Evolutionary conservation across 192 early-diverging fungal species (phyloP).

Genomic region (Dissophora ornata): DNA sequence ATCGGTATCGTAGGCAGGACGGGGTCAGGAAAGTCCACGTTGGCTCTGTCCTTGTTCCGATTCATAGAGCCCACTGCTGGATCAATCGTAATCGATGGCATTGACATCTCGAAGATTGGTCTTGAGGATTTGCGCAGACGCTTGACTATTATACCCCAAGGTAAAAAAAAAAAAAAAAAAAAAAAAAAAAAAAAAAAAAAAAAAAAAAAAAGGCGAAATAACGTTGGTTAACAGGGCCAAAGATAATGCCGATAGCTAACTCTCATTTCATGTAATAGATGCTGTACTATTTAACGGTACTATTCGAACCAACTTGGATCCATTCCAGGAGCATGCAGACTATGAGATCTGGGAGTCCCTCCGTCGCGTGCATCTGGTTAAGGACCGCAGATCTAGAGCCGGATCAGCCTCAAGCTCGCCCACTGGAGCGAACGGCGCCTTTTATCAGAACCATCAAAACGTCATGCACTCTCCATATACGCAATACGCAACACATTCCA

Average conservation of each 20-base stretch:
- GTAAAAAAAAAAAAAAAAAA: slow-evolving; percentile 7
- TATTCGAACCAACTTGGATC: slow-evolving; percentile 89
- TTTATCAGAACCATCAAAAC: slow-evolving; percentile 33
- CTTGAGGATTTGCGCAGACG: slow-evolving; percentile 81
- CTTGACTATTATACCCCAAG: slow-evolving; percentile 93
- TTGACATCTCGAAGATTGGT: slow-evolving; percentile 81
- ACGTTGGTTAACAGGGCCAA: too few species aligned
- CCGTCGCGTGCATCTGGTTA: slow-evolving; percentile 75
- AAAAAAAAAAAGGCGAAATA: too few species aligned
- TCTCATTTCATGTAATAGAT: slow-evolving; percentile 33
- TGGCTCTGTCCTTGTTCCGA: slow-evolving; percentile 83
- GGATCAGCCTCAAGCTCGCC: slow-evolving; percentile 21
- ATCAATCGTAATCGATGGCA: slow-evolving; percentile 78
- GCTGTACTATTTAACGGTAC: slow-evolving; percentile 65
- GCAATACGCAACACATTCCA: background rate
- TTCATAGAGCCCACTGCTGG: slow-evolving; percentile 79
- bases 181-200: too few species aligned
- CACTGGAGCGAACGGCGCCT: background rate
- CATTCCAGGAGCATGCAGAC: slow-evolving; percentile 84
- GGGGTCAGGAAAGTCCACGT: slow-evolving; percentile 87
- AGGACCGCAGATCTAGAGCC: slow-evolving; percentile 34
- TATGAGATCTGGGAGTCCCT: slow-evolving; percentile 82
- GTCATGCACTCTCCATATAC: too few species aligned
- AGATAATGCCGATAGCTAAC: too few species aligned
- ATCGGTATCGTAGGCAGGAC: slow-evolving; percentile 96